Conservation (phyloP, 2,329 filamentous ascomycete genomes). For the Cytospora leucostoma region DNA sequence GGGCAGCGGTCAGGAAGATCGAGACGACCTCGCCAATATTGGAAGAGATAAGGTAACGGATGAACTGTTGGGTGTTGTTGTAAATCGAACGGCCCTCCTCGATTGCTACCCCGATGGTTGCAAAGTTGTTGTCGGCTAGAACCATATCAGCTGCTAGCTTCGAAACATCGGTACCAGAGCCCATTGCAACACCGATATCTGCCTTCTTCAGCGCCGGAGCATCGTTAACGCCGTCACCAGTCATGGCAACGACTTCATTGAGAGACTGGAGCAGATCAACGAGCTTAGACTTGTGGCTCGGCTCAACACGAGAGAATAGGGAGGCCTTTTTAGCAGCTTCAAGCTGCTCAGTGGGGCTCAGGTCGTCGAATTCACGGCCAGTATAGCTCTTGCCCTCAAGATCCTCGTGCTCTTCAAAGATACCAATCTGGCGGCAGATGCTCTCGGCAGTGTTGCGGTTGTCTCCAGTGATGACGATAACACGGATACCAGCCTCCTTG, state of each 20-base stretch:
- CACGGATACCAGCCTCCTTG: slow-evolving; percentile 88
- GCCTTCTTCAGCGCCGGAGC: slow-evolving; percentile 97
- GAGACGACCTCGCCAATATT: slow-evolving; percentile 99
- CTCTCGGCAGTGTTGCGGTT: slow-evolving; percentile 97
- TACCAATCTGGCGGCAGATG: slow-evolving; percentile 95
- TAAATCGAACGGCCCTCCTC: slow-evolving; percentile 98
- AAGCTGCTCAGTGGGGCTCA: slow-evolving; percentile 77
- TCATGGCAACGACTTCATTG: slow-evolving; percentile 98
- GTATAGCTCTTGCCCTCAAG: slow-evolving; percentile 92
- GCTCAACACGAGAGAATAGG: slow-evolving; percentile 94
- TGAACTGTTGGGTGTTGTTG: slow-evolving; percentile 99
- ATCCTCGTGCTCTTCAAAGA: slow-evolving; percentile 81
- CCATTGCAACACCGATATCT: slow-evolving; percentile 99
- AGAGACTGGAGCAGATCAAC: slow-evolving; percentile 93
- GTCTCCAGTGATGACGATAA: slow-evolving; percentile 97
- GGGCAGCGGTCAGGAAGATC: slow-evolving; percentile 94
- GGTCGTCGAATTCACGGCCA: slow-evolving; percentile 87
- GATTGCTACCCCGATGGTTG: slow-evolving; percentile 92
- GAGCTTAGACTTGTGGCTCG: slow-evolving; percentile 94
- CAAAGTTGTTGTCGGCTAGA: slow-evolving; percentile 97
- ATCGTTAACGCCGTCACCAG: slow-evolving; percentile 97
- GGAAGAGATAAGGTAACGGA: slow-evolving; percentile 97
- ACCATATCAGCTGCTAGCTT: slow-evolving; percentile 99
- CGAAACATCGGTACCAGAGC: slow-evolving; percentile 93
- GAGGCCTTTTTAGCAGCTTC: slow-evolving; percentile 83